These are phyloP conservation scores for Metroxylon sagu DNA, from an alignment of 176 grass and related monocot genomes.

Conservation along the genomic window DNA sequence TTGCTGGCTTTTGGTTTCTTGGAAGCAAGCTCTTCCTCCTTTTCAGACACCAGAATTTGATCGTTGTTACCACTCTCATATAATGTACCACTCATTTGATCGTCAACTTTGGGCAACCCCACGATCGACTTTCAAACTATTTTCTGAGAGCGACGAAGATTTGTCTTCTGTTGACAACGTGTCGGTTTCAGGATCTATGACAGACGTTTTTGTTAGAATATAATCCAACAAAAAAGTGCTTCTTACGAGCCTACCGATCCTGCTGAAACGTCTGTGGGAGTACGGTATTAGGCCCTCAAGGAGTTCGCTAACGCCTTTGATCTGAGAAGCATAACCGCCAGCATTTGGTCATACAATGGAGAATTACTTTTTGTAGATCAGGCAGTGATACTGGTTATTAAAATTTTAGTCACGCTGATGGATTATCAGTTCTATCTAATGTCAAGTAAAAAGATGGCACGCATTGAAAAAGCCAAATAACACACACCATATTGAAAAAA, in stretches of 20 bases:
- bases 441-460: not conserved
- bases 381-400: no score
- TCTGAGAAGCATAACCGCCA: constrained; percentile 21
- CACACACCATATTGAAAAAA: no score
- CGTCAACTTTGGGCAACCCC: not conserved
- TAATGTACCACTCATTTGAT: not conserved
- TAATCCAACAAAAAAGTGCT: constrained; percentile 87
- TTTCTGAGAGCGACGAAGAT: not conserved
- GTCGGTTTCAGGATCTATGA: constrained; percentile 57
- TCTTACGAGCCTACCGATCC: constrained; percentile 70
- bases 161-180: constrained; percentile 3
- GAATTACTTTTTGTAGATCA: no score
- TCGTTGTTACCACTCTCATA: not conserved
- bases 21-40: constrained; percentile 13
- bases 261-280: constrained; percentile 75
- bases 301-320: constrained; percentile 78
- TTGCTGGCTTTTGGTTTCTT: constrained; percentile 81
- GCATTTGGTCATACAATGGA: no score
- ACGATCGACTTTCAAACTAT: constrained; percentile 3
- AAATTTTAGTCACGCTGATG: no score
- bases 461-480: not conserved
- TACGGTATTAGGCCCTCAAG: constrained; percentile 85
- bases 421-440: no score
- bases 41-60: constrained; percentile 3
- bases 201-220: constrained; percentile 61